phyloP scores from a whole-genome alignment of 768 basidiomycete species.

The Clavulina sp. region DNA sequence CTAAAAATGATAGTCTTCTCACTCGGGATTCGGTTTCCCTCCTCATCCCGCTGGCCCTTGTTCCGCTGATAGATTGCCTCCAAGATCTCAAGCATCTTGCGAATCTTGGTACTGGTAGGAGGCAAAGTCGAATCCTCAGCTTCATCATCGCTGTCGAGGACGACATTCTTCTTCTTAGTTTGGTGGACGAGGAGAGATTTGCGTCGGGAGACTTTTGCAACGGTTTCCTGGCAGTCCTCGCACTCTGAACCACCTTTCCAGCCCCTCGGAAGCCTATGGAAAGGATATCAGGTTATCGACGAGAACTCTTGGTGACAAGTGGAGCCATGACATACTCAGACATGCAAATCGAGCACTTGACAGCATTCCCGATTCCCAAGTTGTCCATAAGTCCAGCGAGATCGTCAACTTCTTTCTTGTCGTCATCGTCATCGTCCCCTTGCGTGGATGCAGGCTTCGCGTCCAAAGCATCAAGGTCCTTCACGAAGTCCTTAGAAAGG shows the following conservation, averaged over 20 bases:
- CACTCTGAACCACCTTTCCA: slow-evolving; percentile 33
- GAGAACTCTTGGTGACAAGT: no score
- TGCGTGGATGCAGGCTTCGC: slow-evolving; percentile 30
- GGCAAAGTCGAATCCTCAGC: slow-evolving; percentile 27
- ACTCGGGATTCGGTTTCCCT: slow-evolving; percentile 1
- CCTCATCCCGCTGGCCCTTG: slow-evolving; percentile 19
- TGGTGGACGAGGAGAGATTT: slow-evolving; percentile 17
- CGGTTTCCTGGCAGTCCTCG: slow-evolving; percentile 32
- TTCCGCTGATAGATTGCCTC: slow-evolving; percentile 41
- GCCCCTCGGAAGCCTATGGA: slow-evolving; percentile 4
- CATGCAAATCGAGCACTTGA: slow-evolving; percentile 69
- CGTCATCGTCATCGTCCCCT: slow-evolving; percentile 34
- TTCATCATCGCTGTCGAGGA: not conserved
- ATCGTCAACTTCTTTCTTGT: slow-evolving; percentile 43
- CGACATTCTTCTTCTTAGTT: not conserved
- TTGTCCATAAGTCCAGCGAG: slow-evolving; percentile 52
- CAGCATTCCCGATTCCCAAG: slow-evolving; percentile 36
- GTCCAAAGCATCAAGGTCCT: slow-evolving; percentile 62
- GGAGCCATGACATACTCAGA: slow-evolving; percentile 31
- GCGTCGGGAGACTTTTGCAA: slow-evolving; percentile 31
- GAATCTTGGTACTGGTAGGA: slow-evolving; percentile 71
- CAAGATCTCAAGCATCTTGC: slow-evolving; percentile 62
- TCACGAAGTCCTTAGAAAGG: slow-evolving; percentile 55
- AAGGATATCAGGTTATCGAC: not conserved
- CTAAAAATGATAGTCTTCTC: slow-evolving; percentile 97